Evolutionary conservation across 345 rosid genomes (phyloP).

Genomic region (Luvunga scandens): DNA sequence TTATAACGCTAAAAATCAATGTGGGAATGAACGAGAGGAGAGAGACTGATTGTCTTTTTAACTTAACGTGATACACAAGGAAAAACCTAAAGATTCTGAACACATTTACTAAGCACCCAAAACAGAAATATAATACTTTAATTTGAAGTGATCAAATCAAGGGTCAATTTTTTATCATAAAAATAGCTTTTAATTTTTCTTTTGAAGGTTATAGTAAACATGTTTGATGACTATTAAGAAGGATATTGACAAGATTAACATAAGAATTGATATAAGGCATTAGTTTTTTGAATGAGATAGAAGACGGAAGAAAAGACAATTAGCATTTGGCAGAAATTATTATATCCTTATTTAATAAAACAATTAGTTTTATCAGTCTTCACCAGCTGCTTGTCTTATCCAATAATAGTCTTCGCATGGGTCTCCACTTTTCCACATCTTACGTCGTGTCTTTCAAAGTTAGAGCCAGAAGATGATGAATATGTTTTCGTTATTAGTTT

Average conservation of each 20-base stretch:
- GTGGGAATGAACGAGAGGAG: no score
- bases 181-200: background rate
- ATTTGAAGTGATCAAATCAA: background rate
- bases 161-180: background rate
- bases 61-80: background rate
- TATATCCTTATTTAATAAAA: background rate
- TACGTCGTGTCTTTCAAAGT: background rate
- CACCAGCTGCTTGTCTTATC: slow-evolving; percentile 1
- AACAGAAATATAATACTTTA: background rate
- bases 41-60: background rate
- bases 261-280: background rate
- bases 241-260: background rate
- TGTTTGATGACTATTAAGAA: background rate
- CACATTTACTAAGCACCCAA: background rate
- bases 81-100: slow-evolving; percentile 6
- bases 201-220: background rate
- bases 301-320: slow-evolving; percentile 1
- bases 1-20: no score
- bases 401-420: background rate
- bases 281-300: background rate
- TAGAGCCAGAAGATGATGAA: no score
- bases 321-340: background rate
- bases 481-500: no score
- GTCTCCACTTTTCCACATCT: background rate
- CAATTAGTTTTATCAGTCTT: background rate